Evolutionary conservation across 768 basidiomycete species (phyloP), one percentile per base, ranked within the genome.

Genomic region (Glaciozyma martinii): DNA sequence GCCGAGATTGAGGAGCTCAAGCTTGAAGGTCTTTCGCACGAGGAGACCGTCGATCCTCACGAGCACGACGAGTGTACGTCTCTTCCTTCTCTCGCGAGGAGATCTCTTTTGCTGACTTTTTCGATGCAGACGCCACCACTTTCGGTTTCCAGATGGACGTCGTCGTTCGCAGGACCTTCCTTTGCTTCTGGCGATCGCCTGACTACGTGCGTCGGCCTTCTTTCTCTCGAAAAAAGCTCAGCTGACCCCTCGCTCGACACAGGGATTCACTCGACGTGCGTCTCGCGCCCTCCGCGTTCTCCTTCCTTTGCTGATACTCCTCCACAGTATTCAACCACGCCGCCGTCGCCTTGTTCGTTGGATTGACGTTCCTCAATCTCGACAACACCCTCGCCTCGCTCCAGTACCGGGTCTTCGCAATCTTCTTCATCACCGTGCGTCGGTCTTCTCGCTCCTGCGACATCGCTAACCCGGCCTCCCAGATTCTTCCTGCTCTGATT

Each of bases 361-460:
- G 86, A 25, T 77, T 93, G 42, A 87, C 87, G 6, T 90, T 89
- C 82, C 77, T 93, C 62, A 83, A 86, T 71, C 78, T 91, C n/a
- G 86, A n/a, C 46, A 40, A 80, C 63, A 82, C 82, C 66, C 53
- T 81, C 63, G 79, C 85, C 61, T 86, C 86, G 55, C 76, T 92
- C 49, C 85, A 91, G 72, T 90, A 87, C 77, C 82, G 89, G 21
- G 37, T 52, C 27, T 57, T 63, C 29, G 55, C 47, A 32, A 63
- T 69, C 43, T 66, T 56, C 18, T 46, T 5, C 57, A 87, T 86
- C 79, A 86, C 83, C 84, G 80, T 83, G 52, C 80, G 80, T 33
- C 81, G n/a, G 88, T 40, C 37, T 40, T 49, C 18, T 18, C 3
- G 9, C 21, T 29, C 9, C 55, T 7, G 21, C 19, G 9, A 9